phyloP scores from a whole-genome alignment of 2,329 filamentous ascomycete species.

The Lomentospora prolificans region DNA sequence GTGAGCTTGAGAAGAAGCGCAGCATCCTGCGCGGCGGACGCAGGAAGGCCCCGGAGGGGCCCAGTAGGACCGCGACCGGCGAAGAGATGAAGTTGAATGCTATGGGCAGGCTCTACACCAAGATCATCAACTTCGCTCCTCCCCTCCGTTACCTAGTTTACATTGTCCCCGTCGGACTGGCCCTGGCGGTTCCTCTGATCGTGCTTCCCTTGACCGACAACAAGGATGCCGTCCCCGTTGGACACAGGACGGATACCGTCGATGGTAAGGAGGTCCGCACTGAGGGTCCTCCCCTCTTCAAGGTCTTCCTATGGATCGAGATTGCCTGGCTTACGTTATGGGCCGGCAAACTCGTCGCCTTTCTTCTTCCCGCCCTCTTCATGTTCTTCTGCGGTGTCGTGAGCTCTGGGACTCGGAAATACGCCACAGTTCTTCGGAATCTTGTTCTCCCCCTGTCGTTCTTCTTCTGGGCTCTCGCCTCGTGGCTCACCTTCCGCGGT shows the following conservation, averaged over 20 bases:
- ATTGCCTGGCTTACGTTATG: slow-evolving; percentile 59
- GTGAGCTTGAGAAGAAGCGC: slow-evolving; percentile 32
- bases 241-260: slow-evolving; percentile 14
- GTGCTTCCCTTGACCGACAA: slow-evolving; percentile 38
- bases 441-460: slow-evolving; percentile 58
- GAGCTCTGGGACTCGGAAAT: slow-evolving; percentile 61
- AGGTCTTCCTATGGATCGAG: slow-evolving; percentile 60
- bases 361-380: slow-evolving; percentile 50
- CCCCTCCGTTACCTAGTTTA: slow-evolving; percentile 60
- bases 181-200: slow-evolving; percentile 53
- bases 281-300: slow-evolving; percentile 41
- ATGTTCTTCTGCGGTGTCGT: slow-evolving; percentile 62
- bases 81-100: slow-evolving; percentile 51
- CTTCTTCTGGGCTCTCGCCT: slow-evolving; percentile 58
- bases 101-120: slow-evolving; percentile 56
- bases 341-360: slow-evolving; percentile 55
- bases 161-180: slow-evolving; percentile 50
- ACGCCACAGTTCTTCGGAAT: slow-evolving; percentile 53
- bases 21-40: slow-evolving; percentile 35
- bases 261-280: slow-evolving; percentile 13
- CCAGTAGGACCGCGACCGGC: slow-evolving; percentile 33
- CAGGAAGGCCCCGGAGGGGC: slow-evolving; percentile 31
- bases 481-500: slow-evolving; percentile 51
- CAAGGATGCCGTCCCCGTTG: slow-evolving; percentile 26
- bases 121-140: slow-evolving; percentile 52